Evolutionary conservation across 139 green algal species (phyloP), one percentile per base, ranked within the genome.

Genomic region (Picochlorum sp.): DNA sequence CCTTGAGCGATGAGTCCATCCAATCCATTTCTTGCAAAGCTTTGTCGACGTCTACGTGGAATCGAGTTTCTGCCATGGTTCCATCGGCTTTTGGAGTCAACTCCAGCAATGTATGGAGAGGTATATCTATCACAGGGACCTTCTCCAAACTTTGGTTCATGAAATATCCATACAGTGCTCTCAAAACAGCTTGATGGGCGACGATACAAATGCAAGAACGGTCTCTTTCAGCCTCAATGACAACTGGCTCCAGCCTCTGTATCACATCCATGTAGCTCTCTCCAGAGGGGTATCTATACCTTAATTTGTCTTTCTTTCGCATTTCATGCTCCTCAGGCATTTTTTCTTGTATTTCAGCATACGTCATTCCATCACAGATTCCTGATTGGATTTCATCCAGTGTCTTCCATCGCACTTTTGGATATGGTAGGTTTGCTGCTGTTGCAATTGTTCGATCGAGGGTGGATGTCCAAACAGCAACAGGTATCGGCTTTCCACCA

Each of bases 381-480:
- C 88, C 88, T 6, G 86, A 65, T 67, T 90, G 74, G 49, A 95
- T 92, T 70, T 95, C 88, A 66, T 95, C 88, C 73, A 95, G 67
- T 45, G 78, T 83, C 80, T 95, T 95, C 88, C 88, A 96, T 14
- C 84, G 76, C 59, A 96, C 74, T 76, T 96, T 97, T 15, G 90
- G 88, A 60, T 85, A 87, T 18, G 78, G 78, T 58, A 97, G 78
- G 66, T 82, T 66, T 37, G 80, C 65, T 9, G 90, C 92, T 0
- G 92, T 98, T 62, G 88, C 75, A 54, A 97, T 94, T 44, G 92
- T 98, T 52, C 92, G 82, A 69, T 83, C 75, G 31, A 98, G 71
- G 1, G 91, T 98, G 64, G 80, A 92, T 8, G 92, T 98, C 92
- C 92, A 98, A 20, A 97, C 84, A n/a, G 75, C 82, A 20, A 96